Evolutionary conservation across 495 filamentous ascomycete genomes (phyloP), one percentile per base, ranked within the genome.

Genomic region (Lasiosphaeria hispida): DNA sequence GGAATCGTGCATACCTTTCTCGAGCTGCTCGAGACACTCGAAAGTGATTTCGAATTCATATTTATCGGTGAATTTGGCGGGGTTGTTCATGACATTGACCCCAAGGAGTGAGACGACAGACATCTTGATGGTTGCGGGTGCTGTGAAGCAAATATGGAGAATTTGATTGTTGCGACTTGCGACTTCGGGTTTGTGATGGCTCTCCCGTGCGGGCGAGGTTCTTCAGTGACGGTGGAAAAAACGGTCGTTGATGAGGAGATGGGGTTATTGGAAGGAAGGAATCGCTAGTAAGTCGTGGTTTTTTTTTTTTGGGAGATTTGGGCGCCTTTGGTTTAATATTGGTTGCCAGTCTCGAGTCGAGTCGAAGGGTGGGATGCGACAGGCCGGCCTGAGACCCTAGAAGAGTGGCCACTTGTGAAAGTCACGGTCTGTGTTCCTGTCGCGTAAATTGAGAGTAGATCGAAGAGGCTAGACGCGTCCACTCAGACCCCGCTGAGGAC

Each of bases 21-120:
- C 89, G 19, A 98, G 82, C 53, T 70, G 68, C 77, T 98, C 94
- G 14, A 97, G 84, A 69, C 93, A 97, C 75, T 97, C 95, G 59
- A 98, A 98, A 18, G 94, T 98, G 71, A 98, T 97, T 72, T 98
- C 95, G 54, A 98, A 96, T 71, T 91, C 83, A 71, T 97, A 98
- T 34, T 90, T 83, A 61, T 88, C 87, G 50, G 82, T 85, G 77
- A 97, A 97, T 50, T 86, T 80, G 60, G 94, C 92, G 59, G 94
- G 94, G 76, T 98, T 98, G 83, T 97, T 97, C 67, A 91, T 79
- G 54, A 97, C 89, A 70, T 93, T 89, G 57, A 97, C 94, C 71
- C 91, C 91, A 39, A 98, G 84, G 33, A 98, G 86, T 56, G 93
- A 94, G 59, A 98, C 92, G 70, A 97, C 90, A 66, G 94, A 96